Evolutionary conservation across 1,139 yeast species (phyloP).

Genomic region (Diutina scorzettiae): DNA sequence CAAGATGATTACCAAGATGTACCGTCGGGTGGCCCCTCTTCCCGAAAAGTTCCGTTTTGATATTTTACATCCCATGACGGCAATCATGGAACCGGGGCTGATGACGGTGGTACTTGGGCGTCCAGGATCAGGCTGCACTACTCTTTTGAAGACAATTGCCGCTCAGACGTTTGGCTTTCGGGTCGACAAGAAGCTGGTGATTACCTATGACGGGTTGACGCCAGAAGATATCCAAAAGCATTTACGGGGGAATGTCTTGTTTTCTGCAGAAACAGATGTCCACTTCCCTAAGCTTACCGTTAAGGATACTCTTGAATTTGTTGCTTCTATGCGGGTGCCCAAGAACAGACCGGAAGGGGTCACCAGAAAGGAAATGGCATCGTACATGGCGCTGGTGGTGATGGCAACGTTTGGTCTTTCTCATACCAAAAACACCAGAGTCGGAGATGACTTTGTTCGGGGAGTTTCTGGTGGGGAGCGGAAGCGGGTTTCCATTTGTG

Average conservation of each 20-base stretch:
- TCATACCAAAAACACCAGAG: conserved; percentile 17
- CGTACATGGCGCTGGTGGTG: conserved; percentile 7
- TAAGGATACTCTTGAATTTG: conserved; percentile 6
- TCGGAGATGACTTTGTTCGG: conserved; percentile 26
- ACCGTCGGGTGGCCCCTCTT: not conserved
- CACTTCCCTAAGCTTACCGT: conserved; percentile 7
- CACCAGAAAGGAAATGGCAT: conserved; percentile 5
- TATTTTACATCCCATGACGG: conserved; percentile 59
- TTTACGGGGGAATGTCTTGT: conserved; percentile 7
- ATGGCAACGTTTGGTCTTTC: conserved; percentile 8
- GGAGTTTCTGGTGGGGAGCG: conserved; percentile 36
- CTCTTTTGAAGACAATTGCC: conserved; percentile 60
- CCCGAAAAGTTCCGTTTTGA: conserved; percentile 22
- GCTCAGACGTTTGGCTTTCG: conserved; percentile 64
- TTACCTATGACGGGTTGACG: conserved; percentile 7
- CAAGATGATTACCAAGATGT: not conserved
- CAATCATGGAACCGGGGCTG: conserved; percentile 57
- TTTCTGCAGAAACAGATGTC: conserved; percentile 7
- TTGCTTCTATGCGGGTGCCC: conserved; percentile 7
- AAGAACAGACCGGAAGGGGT: conserved; percentile 6
- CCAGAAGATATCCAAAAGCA: conserved; percentile 6
- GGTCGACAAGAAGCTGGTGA: conserved; percentile 16
- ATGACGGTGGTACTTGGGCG: conserved; percentile 68
- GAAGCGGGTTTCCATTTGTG: conserved; percentile 34
- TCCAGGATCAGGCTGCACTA: conserved; percentile 82